A percentile compares a stretch with the other conserved stretches of the same genome.
These are phyloP conservation scores for Coemansia sp. DNA, from an alignment of 192 early-diverging fungal species.

Conservation along the genomic window DNA sequence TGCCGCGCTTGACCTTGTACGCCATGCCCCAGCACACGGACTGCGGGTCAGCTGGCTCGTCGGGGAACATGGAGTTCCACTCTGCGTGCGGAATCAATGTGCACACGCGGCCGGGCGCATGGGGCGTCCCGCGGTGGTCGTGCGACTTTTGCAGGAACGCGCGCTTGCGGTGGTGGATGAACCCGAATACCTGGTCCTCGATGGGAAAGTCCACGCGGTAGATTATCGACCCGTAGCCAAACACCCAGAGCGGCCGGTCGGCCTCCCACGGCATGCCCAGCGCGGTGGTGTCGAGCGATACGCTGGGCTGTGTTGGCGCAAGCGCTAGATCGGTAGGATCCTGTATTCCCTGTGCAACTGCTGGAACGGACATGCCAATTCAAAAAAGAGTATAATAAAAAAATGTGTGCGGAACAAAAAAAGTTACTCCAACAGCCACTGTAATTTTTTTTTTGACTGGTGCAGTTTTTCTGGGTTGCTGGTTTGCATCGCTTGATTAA, in stretches of 20 bases:
- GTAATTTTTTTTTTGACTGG: too few relatives aligned
- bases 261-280: constrained; percentile 27
- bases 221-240: constrained; percentile 69
- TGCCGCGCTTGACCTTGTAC: constrained; percentile 67
- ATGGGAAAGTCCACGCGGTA: constrained; percentile 73
- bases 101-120: constrained; percentile 79
- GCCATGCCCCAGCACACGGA: constrained; percentile 78
- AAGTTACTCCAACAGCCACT: too few relatives aligned
- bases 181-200: constrained; percentile 31
- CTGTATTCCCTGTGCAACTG: neutral
- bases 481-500: neutral
- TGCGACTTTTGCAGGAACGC: constrained; percentile 58
- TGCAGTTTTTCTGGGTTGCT: neutral
- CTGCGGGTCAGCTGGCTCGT: constrained; percentile 18
- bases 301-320: too few relatives aligned
- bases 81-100: constrained; percentile 76
- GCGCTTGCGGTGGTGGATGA: constrained; percentile 11
- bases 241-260: constrained; percentile 57
- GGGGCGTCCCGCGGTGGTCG: constrained; percentile 84
- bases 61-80: constrained; percentile 52
- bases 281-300: too few relatives aligned
- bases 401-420: too few relatives aligned
- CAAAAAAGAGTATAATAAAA: too few relatives aligned
- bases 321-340: too few relatives aligned
- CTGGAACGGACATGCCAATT: constrained; percentile 1